Evolutionary conservation across 164 flowering plant species (phyloP).

Genomic region (Houttuynia cordata): DNA sequence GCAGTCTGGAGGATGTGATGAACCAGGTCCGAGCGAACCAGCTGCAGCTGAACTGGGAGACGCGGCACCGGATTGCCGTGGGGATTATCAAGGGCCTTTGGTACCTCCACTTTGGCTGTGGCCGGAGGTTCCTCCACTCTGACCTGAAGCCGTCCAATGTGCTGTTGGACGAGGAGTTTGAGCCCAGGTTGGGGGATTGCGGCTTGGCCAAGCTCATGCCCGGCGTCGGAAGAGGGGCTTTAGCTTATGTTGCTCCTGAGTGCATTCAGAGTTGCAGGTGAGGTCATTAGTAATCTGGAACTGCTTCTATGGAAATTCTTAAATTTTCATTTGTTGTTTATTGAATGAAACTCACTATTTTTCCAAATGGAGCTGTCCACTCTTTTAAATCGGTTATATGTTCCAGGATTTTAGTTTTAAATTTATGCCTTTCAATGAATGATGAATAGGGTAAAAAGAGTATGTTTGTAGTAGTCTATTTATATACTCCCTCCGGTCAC

Average conservation of each 20-base stretch:
- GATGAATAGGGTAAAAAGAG: too few species aligned
- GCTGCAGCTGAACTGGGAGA: slow-evolving; percentile 67
- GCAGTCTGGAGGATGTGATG: slow-evolving; percentile 80
- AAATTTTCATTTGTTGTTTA: too few species aligned
- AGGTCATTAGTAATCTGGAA: not conserved
- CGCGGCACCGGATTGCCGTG: slow-evolving; percentile 70
- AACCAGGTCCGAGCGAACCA: slow-evolving; percentile 45
- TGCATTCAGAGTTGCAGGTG: slow-evolving; percentile 68
- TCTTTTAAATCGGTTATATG: too few species aligned
- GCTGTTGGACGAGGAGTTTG: slow-evolving; percentile 71
- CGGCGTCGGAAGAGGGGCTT: slow-evolving; percentile 24
- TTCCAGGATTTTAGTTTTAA: too few species aligned
- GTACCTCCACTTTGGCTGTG: slow-evolving; percentile 63
- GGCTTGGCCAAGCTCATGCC: slow-evolving; percentile 63
- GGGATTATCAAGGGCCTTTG: slow-evolving; percentile 75
- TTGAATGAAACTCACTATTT: too few species aligned
- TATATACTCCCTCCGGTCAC: too few species aligned
- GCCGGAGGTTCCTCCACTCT: slow-evolving; percentile 53
- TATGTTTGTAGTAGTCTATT: too few species aligned
- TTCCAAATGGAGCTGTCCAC: too few species aligned
- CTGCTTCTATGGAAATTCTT: too few species aligned
- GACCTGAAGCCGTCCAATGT: slow-evolving; percentile 83
- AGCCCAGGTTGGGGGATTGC: slow-evolving; percentile 68
- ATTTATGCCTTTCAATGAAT: too few species aligned
- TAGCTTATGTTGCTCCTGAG: slow-evolving; percentile 67